Evolutionary conservation across 2,329 filamentous ascomycete species (phyloP).

Genomic region (Shiraia bambusicola): DNA sequence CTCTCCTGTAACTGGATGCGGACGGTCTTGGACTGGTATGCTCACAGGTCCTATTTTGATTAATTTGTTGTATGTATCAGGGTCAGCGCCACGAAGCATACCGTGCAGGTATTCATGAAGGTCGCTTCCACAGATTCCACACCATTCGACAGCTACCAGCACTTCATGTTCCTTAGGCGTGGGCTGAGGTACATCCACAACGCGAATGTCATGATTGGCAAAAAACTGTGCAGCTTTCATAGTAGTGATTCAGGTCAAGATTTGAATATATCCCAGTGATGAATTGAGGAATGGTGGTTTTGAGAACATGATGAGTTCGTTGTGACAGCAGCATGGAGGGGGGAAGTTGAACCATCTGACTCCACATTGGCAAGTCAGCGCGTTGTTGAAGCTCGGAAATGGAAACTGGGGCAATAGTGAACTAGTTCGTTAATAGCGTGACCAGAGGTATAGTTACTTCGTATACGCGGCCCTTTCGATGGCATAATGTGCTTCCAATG

Average conservation of each 20-base stretch:
- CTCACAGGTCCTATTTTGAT: constrained; percentile 16
- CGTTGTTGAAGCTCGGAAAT: not conserved
- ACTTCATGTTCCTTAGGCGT: constrained; percentile 26
- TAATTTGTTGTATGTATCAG: not conserved
- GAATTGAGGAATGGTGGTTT: not conserved
- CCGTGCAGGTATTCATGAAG: constrained; percentile 34
- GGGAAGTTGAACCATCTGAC: not conserved
- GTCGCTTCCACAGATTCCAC: constrained; percentile 36
- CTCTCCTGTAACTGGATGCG: constrained; percentile 24
- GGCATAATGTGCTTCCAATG: too few relatives aligned
- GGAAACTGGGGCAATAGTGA: too few relatives aligned
- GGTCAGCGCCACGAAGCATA: constrained; percentile 2
- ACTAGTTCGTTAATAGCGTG: not conserved
- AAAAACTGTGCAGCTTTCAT: constrained; percentile 40
- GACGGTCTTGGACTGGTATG: constrained; percentile 15
- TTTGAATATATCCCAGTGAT: not conserved
- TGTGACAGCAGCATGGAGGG: not conserved
- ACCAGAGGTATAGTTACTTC: too few relatives aligned
- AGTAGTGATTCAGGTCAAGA: constrained; percentile 14
- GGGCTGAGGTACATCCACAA: constrained; percentile 26
- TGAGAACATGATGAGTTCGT: too few relatives aligned
- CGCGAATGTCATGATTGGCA: constrained; percentile 26
- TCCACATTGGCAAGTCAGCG: constrained; percentile 2
- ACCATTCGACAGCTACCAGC: constrained; percentile 33
- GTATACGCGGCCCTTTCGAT: too few relatives aligned